A percentile compares a stretch with the other conserved stretches of the same genome.
phyloP scores from a whole-genome alignment of 140 eudicot species.

The Stevia rebaudiana region DNA sequence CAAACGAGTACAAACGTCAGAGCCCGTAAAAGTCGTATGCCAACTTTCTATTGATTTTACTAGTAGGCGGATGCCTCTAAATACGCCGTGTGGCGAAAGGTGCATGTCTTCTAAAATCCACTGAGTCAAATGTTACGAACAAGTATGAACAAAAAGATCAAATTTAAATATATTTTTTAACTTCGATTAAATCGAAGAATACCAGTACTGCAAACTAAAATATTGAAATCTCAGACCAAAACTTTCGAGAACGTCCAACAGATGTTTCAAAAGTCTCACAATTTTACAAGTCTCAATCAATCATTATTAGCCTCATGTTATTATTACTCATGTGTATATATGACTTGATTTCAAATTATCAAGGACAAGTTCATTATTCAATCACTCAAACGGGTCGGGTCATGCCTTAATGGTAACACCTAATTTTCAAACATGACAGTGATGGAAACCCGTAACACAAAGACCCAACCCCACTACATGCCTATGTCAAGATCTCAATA shows the following conservation, averaged over 20 bases:
- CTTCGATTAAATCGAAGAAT: background rate
- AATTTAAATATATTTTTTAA: background rate
- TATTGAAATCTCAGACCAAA: background rate
- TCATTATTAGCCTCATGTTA: background rate
- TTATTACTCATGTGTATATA: too few relatives aligned
- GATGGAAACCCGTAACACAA: too few relatives aligned
- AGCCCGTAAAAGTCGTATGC: too few relatives aligned
- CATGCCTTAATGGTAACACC: too few relatives aligned
- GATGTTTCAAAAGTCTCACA: conserved; percentile 17
- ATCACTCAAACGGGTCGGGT: background rate
- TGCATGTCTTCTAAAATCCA: background rate
- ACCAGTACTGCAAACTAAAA: background rate
- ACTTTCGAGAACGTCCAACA: conserved; percentile 12
- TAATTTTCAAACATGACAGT: too few relatives aligned
- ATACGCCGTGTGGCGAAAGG: too few relatives aligned
- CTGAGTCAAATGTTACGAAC: background rate
- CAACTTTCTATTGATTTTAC: too few relatives aligned
- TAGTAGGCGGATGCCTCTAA: too few relatives aligned
- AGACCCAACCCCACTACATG: too few relatives aligned
- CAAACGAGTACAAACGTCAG: too few relatives aligned
- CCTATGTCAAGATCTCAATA: too few relatives aligned
- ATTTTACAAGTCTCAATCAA: conserved; percentile 15
- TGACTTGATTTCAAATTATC: background rate
- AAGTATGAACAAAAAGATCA: background rate
- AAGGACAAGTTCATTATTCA: background rate